A percentile compares a stretch with the other conserved stretches of the same genome.
These are phyloP conservation scores for Besnoitia besnoiti DNA, from an alignment of 169 alveolate genomes.

Conservation along the genomic window DNA sequence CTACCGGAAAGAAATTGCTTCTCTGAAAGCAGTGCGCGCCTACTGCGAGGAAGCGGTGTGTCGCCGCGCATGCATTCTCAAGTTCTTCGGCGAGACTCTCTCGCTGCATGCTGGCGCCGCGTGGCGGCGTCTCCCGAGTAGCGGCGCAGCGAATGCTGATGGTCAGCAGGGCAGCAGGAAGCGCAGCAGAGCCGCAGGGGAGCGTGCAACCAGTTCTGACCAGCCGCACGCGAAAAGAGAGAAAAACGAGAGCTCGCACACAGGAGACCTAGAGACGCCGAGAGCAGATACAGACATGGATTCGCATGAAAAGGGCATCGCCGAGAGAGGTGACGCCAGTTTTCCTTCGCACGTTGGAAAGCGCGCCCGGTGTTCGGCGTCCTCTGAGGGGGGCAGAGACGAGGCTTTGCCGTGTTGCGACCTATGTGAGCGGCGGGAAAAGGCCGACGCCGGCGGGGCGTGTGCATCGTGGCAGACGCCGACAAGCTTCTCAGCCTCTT, in stretches of 20 bases:
- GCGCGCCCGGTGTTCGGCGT: not conserved
- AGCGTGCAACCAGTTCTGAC: not conserved
- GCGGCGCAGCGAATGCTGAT: too few species aligned
- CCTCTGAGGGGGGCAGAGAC: not conserved
- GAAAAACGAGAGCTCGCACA: too few species aligned
- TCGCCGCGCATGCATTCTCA: constrained; percentile 2
- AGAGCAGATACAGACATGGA: too few species aligned
- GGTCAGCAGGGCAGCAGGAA: not conserved
- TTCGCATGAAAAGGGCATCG: not conserved
- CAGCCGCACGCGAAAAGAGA: not conserved
- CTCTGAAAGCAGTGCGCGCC: not conserved
- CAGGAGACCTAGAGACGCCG: too few species aligned
- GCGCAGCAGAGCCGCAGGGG: not conserved
- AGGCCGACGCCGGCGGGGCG: not conserved
- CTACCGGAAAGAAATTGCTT: not conserved
- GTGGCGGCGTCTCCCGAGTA: too few species aligned
- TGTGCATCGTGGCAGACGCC: not conserved
- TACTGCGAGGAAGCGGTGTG: constrained; percentile 5
- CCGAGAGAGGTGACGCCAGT: not conserved
- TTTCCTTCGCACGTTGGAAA: not conserved
- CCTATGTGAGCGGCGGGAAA: not conserved
- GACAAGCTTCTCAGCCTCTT: not conserved
- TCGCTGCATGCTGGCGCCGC: not conserved
- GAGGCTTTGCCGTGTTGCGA: not conserved
- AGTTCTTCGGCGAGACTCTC: not conserved